Base-by-base conservation (phyloP, 2,329 filamentous ascomycete species). In the Diaporthe velutina region DNA sequence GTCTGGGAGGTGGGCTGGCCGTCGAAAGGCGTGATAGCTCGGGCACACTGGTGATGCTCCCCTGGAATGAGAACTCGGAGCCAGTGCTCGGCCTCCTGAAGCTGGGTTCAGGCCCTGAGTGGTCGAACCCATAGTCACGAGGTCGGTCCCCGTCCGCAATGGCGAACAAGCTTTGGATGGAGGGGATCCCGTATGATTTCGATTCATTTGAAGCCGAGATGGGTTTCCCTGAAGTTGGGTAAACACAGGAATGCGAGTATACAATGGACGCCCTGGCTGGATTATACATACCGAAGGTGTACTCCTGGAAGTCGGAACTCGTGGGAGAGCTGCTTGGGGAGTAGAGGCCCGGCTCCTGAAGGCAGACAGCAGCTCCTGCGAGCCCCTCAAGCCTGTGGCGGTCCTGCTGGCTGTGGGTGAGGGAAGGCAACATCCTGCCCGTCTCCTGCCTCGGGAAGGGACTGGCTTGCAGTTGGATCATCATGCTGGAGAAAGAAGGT, bases 1-100 rank as follows among this genome's bases (percentile, higher is more conserved):
- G 48, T 42, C 3, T 66, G 70, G 25, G 75, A 60, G 54, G 45
- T 52, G 45, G 60, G 33, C 48, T 57, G 48, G 73, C 73, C 9
- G 75, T 74, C 30, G 75, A 73, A 5, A 58, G n/a, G 28, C 38
- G 74, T 10, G 74, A 75, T 30, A 75, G 42, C 35, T 45, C 70
- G 1, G 73, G 61, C 10, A 68, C 35, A 19, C 73, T 75, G 60
- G 52, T 68, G 60, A 52, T 38, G 70, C 73, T 73, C 30, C 73
- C 60, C 19, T 64, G 70, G 66, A 48, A 74, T 7, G 68, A 57
- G 38, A 19, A 35, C 30, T 74, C 74, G 15, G 50, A 55, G 35
- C 57, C 52, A n/a, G 72, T 66, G 38, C 74, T 76, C 22, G 58
- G 58, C 70, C 70, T 72, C 57, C 70, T 72, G 45, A 64, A 42